These are phyloP conservation scores for Macrophomina phaseolina DNA, from an alignment of 2,329 filamentous ascomycete species.

Conservation along the genomic window DNA sequence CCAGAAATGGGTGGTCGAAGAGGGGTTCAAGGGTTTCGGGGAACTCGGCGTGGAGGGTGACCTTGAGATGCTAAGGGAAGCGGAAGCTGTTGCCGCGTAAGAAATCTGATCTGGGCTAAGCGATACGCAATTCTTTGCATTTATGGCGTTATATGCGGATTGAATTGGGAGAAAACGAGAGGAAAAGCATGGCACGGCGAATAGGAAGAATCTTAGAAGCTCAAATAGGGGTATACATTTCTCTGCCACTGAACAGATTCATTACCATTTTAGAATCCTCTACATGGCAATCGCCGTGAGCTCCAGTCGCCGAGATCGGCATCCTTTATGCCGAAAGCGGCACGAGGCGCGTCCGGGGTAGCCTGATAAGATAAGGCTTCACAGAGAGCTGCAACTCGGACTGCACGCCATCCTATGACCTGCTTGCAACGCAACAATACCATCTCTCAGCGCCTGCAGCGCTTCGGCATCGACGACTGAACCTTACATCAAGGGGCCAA, in stretches of 20 bases:
- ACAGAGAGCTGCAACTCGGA: constrained; percentile 2
- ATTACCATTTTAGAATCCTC: background rate
- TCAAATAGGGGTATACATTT: background rate
- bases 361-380: background rate
- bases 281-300: no score
- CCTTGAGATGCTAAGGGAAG: constrained; percentile 25
- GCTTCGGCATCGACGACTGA: background rate
- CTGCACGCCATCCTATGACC: constrained; percentile 9
- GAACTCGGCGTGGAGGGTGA: constrained; percentile 45
- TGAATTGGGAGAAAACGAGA: background rate
- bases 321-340: background rate
- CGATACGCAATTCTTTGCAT: constrained; percentile 13
- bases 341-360: constrained; percentile 5
- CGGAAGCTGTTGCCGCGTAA: constrained; percentile 13
- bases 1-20: constrained; percentile 81
- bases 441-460: background rate
- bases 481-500: background rate
- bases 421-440: background rate
- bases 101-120: background rate
- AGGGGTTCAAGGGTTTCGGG: constrained; percentile 80
- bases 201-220: background rate
- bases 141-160: constrained; percentile 11
- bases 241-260: background rate
- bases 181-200: constrained; percentile 16
- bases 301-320: constrained; percentile 2